Base-by-base conservation (phyloP, 257 asterid genomes). In the Solanum raphanifolium region DNA sequence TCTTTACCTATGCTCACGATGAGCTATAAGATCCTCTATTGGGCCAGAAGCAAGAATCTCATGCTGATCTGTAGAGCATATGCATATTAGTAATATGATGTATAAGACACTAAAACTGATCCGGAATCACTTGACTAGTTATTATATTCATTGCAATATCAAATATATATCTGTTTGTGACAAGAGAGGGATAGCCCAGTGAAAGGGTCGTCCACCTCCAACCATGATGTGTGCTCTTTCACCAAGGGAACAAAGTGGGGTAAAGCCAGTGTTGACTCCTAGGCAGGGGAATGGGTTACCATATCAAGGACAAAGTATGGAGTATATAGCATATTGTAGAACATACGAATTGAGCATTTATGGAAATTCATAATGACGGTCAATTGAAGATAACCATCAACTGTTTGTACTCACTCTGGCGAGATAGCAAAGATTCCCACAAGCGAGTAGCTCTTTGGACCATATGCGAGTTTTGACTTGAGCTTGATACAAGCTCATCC, bases 1-100 rank as follows among this genome's bases (percentile, higher is more conserved):
- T 74, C 83, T 86, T 88, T 93, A 96, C 99, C 99, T 94, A 91
- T 97, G 99, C 91, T 97, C 99, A 16, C 98, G 98, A 89, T 97
- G 99, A 92, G 99, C 98, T 88, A 97, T 97, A 91, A 97, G 98
- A 93, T 97, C 99, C 94, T 97, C 99, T 87, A 97, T 95, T 39
- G 99, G 99, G 90, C 99, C 99, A 76, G 99, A 97, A 68, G 98
- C 97, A 89, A 97, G 98, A 89, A 97, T 94, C 92, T 95, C 98
- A 71, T 97, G 99, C 87, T 97, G 98, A 91, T 94, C 99, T 97
- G 88, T 25, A 88, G 58, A 89, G 83, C 87, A 86, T 74, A 86
- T 86, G 48, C 60, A 65, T 27, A 82, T 68, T 66, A 46, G 69
- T 82, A 82, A 82, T 25, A 27, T 82, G 69, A 48, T 31, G 15